A percentile compares a stretch with the other conserved stretches of the same genome.
Evolutionary conservation across 345 rosid genomes (phyloP).

Genomic region (Euphorbia pulcherrima): DNA sequence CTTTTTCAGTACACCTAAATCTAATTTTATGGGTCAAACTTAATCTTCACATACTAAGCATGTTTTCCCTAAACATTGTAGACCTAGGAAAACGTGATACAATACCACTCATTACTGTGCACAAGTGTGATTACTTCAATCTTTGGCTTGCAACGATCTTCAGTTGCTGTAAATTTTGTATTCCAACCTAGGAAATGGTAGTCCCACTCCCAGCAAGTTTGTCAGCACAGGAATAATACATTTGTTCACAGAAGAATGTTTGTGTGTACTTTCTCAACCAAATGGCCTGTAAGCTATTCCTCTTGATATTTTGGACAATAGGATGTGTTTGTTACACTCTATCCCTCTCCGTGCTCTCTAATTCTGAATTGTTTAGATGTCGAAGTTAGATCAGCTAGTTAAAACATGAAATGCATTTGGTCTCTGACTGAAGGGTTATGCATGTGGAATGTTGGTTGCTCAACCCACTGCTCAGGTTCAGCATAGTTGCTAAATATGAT

Average conservation of each 20-base stretch:
- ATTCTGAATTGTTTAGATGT: background rate
- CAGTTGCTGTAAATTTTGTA: background rate
- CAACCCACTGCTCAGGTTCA: background rate
- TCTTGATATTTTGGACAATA: background rate
- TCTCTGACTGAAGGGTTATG: background rate
- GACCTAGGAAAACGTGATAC: background rate
- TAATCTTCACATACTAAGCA: background rate
- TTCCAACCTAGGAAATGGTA: background rate
- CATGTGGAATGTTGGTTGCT: background rate
- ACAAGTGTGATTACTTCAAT: background rate
- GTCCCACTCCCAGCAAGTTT: background rate
- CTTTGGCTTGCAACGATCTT: background rate
- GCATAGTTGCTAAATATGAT: background rate
- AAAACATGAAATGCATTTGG: background rate
- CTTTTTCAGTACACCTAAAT: background rate
- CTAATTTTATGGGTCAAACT: background rate
- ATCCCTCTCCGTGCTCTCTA: background rate
- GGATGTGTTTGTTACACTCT: background rate
- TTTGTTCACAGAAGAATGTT: background rate
- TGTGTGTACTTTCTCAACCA: background rate
- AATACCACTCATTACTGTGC: background rate
- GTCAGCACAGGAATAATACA: background rate
- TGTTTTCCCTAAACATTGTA: background rate
- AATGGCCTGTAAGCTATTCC: background rate
- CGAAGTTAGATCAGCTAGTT: background rate